Base-by-base conservation (phyloP, 768 basidiomycete genomes). In the Candolleomyces aberdarensis region DNA sequence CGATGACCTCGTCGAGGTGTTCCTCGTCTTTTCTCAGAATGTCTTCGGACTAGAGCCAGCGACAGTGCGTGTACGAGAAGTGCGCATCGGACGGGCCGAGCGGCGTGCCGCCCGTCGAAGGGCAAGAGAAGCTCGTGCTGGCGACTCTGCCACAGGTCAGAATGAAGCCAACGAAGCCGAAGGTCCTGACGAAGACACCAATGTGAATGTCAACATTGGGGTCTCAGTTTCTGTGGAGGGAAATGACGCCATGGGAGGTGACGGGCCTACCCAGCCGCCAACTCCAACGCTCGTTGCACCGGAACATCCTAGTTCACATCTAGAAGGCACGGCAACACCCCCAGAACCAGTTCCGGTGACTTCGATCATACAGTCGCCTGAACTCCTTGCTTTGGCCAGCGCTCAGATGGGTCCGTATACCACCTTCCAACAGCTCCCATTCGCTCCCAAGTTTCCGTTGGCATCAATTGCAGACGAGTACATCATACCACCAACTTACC, bases 21-120 rank as follows among this genome's bases (percentile, higher is more conserved):
- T 94, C 71, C 80, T 96, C 31, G 90, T 96, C 3, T 96, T 96
- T 70, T 84, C 88, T 2, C 92, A 95, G 70, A 95, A 94, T 64
- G 91, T 96, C 31, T 96, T 96, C 69, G 94, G 94, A 11, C 75
- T 96, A 41, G 94, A 96, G 70, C 94, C 94, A 10, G 93, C 93
- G 2, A 96, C 94, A 0, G 94, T 96, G 19, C 84, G 94, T 29
- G 94, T 96, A n/a, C 86, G 94, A 5, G 94, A 96, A 72, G 94
- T 96, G 22, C 83, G 94, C 39, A 93, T 96, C 48, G 94, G 92
- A 7, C 85, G 94, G 4, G 91, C 91, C 2, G 94, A 95, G 72
- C 83, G 94, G 36, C 76, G 94, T 61, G 92, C 93, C 11, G 91
- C 93, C 20, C 80, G 94, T 39, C 81, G 94, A 59, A 81, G 93